A percentile compares a stretch with the other conserved stretches of the same genome.
Conservation (phyloP, 306 rosid genomes). For the Rubus idaeus region DNA sequence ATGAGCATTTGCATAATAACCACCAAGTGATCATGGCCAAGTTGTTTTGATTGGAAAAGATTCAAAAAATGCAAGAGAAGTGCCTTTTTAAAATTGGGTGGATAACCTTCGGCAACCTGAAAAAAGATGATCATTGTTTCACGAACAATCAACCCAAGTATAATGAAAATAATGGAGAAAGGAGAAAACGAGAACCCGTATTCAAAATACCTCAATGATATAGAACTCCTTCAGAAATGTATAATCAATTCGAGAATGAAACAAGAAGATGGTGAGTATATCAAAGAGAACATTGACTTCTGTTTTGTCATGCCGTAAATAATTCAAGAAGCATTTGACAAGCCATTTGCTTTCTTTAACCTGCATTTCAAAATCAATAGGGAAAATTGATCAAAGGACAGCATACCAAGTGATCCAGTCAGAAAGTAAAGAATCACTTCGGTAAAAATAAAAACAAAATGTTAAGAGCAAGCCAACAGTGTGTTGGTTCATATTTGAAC, state of each 20-base stretch:
- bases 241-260: slow-evolving; percentile 86
- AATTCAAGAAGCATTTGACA: slow-evolving; percentile 96
- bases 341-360: slow-evolving; percentile 99
- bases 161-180: background rate
- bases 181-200: slow-evolving; percentile 11
- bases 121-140: slow-evolving; percentile 21
- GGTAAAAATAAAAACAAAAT: background rate
- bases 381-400: slow-evolving; percentile 14
- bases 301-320: slow-evolving; percentile 79
- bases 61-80: slow-evolving; percentile 80
- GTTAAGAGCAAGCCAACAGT: background rate
- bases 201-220: slow-evolving; percentile 74
- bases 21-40: slow-evolving; percentile 89
- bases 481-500: background rate
- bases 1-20: slow-evolving; percentile 97
- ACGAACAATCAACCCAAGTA: background rate
- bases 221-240: slow-evolving; percentile 97
- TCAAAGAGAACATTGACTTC: slow-evolving; percentile 99
- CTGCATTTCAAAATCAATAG: slow-evolving; percentile 44
- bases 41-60: slow-evolving; percentile 90
- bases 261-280: slow-evolving; percentile 88
- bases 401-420: background rate
- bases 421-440: background rate
- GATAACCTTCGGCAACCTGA: slow-evolving; percentile 97
- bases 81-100: slow-evolving; percentile 70